A percentile compares a stretch with the other conserved stretches of the same genome.
Evolutionary conservation across 345 rosid species (phyloP).

Genomic region (Populus davidiana): DNA sequence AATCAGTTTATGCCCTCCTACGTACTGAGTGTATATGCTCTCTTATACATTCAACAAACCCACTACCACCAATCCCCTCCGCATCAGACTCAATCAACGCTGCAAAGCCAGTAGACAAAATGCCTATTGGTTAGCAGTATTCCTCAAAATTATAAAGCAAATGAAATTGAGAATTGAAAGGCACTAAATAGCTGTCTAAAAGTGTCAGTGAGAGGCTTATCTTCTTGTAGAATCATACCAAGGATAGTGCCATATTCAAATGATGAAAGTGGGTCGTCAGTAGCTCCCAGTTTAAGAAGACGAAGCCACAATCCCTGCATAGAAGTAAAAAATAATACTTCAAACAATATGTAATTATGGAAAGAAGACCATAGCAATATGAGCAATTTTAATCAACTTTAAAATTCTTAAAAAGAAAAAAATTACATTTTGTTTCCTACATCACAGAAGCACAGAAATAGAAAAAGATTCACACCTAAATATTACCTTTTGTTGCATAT

Average conservation of each 20-base stretch:
- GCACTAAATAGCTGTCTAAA: constrained; percentile 15
- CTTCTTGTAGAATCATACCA: constrained; percentile 47
- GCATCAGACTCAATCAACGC: constrained; percentile 99
- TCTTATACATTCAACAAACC: constrained; percentile 94
- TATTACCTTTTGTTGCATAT: background rate
- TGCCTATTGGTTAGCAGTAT: constrained; percentile 14
- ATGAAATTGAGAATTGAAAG: constrained; percentile 14
- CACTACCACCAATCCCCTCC: constrained; percentile 99
- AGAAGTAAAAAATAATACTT: background rate
- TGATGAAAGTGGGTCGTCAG: constrained; percentile 98
- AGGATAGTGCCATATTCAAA: constrained; percentile 97
- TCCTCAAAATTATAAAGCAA: constrained; percentile 1
- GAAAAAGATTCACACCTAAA: background rate
- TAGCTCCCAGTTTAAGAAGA: constrained; percentile 79
- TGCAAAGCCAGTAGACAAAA: constrained; percentile 39
- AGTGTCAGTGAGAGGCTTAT: constrained; percentile 3
- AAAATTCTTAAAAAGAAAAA: background rate
- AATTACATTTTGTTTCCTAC: background rate
- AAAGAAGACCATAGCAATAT: background rate
- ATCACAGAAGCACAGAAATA: background rate
- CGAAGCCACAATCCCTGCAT: constrained; percentile 91
- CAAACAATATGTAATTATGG: background rate
- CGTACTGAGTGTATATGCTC: constrained; percentile 92
- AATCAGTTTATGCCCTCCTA: constrained; percentile 17
- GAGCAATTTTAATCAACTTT: background rate